These are phyloP conservation scores for Quercus phellos DNA, from an alignment of 331 rosid genomes.

Conservation along the genomic window DNA sequence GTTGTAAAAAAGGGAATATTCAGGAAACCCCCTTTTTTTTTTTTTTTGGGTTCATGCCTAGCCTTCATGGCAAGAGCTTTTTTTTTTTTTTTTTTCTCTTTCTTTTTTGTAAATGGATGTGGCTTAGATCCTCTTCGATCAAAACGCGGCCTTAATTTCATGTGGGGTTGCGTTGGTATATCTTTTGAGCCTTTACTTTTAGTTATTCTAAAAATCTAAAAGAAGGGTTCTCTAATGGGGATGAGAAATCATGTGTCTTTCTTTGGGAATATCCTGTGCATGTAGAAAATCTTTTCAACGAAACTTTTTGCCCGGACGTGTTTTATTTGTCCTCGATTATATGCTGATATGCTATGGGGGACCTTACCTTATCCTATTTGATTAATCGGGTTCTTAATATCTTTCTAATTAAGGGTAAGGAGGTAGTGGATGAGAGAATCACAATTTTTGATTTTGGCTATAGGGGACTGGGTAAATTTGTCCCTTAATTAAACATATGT, in stretches of 20 bases:
- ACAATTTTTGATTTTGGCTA: not conserved
- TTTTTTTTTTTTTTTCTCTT: not conserved
- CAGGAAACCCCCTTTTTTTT: not conserved
- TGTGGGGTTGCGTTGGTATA: slow-evolving; percentile 18
- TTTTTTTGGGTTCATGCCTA: too few relatives aligned
- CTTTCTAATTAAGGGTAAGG: slow-evolving; percentile 29
- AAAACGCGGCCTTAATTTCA: slow-evolving; percentile 30
- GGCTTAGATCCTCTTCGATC: slow-evolving; percentile 33
- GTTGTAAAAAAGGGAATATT: slow-evolving; percentile 28
- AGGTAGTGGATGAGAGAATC: slow-evolving; percentile 28
- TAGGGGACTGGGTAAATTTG: not conserved
- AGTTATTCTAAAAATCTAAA: not conserved
- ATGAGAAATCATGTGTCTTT: slow-evolving; percentile 4
- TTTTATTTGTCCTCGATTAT: slow-evolving; percentile 31
- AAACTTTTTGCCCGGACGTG: slow-evolving; percentile 18
- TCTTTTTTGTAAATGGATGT: slow-evolving; percentile 42
- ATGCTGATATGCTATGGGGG: slow-evolving; percentile 28
- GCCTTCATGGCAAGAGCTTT: too few relatives aligned
- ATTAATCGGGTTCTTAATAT: slow-evolving; percentile 25
- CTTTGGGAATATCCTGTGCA: slow-evolving; percentile 30
- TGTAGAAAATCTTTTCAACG: slow-evolving; percentile 10
- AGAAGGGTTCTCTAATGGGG: slow-evolving; percentile 8
- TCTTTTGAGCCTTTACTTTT: not conserved
- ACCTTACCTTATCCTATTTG: slow-evolving; percentile 29
- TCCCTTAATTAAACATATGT: not conserved